These are phyloP conservation scores for Collybia sordida DNA, from an alignment of 768 basidiomycete species.

Conservation along the genomic window DNA sequence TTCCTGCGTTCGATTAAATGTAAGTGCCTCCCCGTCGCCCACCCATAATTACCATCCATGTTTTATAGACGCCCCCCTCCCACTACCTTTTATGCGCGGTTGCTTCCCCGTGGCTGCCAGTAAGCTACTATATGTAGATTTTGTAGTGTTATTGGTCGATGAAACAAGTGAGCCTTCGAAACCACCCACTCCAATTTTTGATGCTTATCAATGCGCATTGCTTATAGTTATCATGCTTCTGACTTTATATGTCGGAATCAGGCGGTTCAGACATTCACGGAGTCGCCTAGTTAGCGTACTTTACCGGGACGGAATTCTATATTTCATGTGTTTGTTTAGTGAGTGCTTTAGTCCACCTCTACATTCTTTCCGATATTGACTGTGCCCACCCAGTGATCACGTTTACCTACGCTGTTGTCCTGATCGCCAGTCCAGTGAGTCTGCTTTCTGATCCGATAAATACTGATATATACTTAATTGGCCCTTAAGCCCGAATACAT, in stretches of 20 bases:
- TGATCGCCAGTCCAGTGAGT: not conserved
- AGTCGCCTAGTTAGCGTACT: not conserved
- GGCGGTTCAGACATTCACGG: conserved; percentile 4
- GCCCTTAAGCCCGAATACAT: too few relatives aligned
- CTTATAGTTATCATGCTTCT: conserved; percentile 5
- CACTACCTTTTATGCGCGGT: too few relatives aligned
- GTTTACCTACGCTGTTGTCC: not conserved
- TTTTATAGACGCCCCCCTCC: not conserved
- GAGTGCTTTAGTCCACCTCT: not conserved
- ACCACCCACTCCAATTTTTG: too few relatives aligned
- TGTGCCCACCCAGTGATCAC: not conserved
- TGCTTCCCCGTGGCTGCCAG: too few relatives aligned
- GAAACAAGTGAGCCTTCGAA: too few relatives aligned
- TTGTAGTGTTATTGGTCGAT: too few relatives aligned
- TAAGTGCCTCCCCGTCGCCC: not conserved
- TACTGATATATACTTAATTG: too few relatives aligned
- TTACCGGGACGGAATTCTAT: conserved; percentile 9
- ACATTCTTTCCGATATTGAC: not conserved
- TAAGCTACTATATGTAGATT: too few relatives aligned
- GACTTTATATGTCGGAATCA: conserved; percentile 4
- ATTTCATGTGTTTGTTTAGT: conserved; percentile 7
- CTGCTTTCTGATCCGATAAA: not conserved
- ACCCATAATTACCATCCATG: not conserved
- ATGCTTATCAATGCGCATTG: too few relatives aligned
- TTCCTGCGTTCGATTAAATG: conserved; percentile 9